Evolutionary conservation across 805 yeast genomes (phyloP), one percentile per base, ranked within the genome.

Genomic region (Kazachstania taianensis): DNA sequence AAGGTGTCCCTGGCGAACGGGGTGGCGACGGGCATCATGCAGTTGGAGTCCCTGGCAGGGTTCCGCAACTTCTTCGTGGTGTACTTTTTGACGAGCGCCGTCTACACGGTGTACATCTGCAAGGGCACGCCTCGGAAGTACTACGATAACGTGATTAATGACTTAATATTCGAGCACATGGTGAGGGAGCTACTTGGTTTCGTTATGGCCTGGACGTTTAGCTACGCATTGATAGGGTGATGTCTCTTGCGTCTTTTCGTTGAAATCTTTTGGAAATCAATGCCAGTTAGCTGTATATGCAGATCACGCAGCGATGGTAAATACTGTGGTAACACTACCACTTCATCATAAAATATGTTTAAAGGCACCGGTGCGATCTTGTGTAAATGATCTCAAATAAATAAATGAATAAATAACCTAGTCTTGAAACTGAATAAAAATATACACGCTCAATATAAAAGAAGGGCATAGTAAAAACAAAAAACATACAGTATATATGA

Each of bases 151-250:
- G 66, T 72, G 1, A 18, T 64, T 1, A 57, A 52, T 16, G 69
- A 67, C 27, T 49, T 74, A 3, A 58, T 69, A 39, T 36, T 70
- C 7, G 67, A 62, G 20, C 65, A 70, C 29, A 42, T 72, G 10
- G 59, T 69, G 12, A 53, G 73, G 30, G 74, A 71, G 26, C 41
- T 73, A 20, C 65, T 76, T 9, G 69, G 76, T 29, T 74, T 61
- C 44, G 60, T 70, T 7, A 68, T 74, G 69, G 66, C 73, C 48
- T 74, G 81, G 81, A 72, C 78, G 33, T 56, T 74, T 40, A 58
- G 71, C 12, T 65, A 63, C 45, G 75, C 74, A 1, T 45, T 72
- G 15, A 22, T 32, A 16, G 13, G 13, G 9, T 26, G 29, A 26
- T 12, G 14, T 12, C 14, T 13, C 9, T 8, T 13, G 13, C 17